phyloP scores from a whole-genome alignment of 305 asterid species.

The Striga hermonthica region DNA sequence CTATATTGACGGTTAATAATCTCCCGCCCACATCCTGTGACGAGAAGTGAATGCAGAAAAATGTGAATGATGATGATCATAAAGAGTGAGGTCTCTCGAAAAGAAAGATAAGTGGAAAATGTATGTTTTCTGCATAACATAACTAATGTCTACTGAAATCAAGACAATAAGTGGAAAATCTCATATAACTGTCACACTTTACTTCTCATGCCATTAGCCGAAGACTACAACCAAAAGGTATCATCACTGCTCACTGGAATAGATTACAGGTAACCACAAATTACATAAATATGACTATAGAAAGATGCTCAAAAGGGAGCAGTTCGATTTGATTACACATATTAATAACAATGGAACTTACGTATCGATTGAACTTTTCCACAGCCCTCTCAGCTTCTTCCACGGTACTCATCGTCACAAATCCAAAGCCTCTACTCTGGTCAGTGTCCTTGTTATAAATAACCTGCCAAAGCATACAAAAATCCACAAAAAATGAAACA shows the following conservation, averaged over 20 bases:
- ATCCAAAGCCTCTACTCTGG: constrained; percentile 85
- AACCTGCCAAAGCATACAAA: constrained; percentile 49
- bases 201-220: background rate
- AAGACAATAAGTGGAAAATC: background rate
- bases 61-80: background rate
- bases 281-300: background rate
- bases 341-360: constrained; percentile 39
- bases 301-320: no score
- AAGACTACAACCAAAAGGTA: background rate
- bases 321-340: background rate
- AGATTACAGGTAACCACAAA: background rate
- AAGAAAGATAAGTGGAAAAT: no score
- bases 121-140: no score
- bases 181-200: background rate
- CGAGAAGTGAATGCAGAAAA: background rate
- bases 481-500: constrained; percentile 3
- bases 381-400: constrained; percentile 92
- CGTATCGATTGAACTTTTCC: constrained; percentile 68
- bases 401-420: constrained; percentile 83
- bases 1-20: constrained; percentile 70
- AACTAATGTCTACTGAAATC: no score
- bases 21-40: constrained; percentile 78
- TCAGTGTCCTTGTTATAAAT: constrained; percentile 72
- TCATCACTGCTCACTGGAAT: background rate
- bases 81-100: background rate